Evolutionary conservation across 164 flowering plant genomes (phyloP), one percentile per base, ranked within the genome.

Genomic region (Saururus chinensis): DNA sequence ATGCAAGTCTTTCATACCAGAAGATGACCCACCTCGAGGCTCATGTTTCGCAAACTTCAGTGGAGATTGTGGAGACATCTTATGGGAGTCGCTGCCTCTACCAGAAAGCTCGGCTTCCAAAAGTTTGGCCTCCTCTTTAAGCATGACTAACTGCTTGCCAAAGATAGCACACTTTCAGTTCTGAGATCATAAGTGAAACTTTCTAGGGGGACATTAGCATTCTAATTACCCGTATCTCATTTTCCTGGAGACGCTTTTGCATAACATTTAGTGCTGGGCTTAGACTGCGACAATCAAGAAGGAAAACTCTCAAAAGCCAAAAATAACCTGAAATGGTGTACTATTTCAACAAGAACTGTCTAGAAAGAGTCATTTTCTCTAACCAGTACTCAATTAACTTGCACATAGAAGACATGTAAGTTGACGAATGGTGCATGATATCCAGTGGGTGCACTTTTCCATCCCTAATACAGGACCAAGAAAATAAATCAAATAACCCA

Each of bases 321-420:
- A 45, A 42, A 45, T 8, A 45, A 45, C 49, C 1, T 19, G 37
- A 55, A 5, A 23, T 22, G 22, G 17, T 55, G 35, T 23, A 23
- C 1, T 12, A 3, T 19, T 23, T 54, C 30, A 23, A 21, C 7
- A 49, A 30, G 37, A 66, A 19, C 45, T 58, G 40, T 40, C 4
- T 7, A 20, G 22, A 41, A 59, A 66, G 22, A 40, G 57, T 57
- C 40, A 65, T n/a, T 25, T 24, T 14, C 66, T 45, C 84, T 72
- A 40, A 95, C 99, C 99, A 95, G 70, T 91, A 86, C 71, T 91
- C 99, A 70, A 91, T 91, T 60, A 95, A 73, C 68, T 89, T 95
- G 96, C 99, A 95, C 78, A 91, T 74, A 60, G 97, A 95, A 69
- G 97, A 92, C 75, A 87, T 96, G 76, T 95, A 95, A 17, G 96